Evolutionary conservation across 164 flowering plant species (phyloP).

Genomic region (Malania oleifera): DNA sequence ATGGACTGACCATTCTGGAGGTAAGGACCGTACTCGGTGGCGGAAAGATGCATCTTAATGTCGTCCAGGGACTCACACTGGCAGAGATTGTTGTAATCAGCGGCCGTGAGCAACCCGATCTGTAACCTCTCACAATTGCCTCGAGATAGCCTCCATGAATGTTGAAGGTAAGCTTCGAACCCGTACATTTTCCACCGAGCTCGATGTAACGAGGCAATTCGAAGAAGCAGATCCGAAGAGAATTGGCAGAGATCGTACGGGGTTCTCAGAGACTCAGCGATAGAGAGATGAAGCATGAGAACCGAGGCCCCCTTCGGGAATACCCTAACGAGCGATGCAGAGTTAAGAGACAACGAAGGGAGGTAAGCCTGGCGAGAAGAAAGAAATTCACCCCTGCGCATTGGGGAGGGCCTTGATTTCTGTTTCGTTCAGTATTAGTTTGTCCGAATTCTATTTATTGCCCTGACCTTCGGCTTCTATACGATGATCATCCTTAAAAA

Average conservation of each 20-base stretch:
- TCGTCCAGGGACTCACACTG: slow-evolving; percentile 98
- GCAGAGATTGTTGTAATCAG: slow-evolving; percentile 96
- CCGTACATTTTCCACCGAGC: slow-evolving; percentile 92
- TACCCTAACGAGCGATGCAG: not conserved
- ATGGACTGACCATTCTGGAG: slow-evolving; percentile 71
- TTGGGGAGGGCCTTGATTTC: not conserved
- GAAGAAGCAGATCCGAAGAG: not conserved
- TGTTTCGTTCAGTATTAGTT: not conserved
- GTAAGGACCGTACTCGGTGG: slow-evolving; percentile 90
- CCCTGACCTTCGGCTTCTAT: not conserved
- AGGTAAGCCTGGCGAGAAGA: not conserved
- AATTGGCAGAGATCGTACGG: not conserved
- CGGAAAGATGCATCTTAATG: slow-evolving; percentile 96
- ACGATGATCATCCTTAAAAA: too few species aligned
- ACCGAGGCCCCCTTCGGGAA: not conserved
- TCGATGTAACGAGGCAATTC: too few species aligned
- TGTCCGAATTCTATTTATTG: not conserved
- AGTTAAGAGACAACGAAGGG: not conserved
- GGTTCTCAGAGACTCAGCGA: not conserved
- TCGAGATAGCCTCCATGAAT: slow-evolving; percentile 90
- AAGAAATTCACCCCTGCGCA: not conserved
- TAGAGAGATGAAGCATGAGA: not conserved
- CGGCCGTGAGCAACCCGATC: slow-evolving; percentile 87
- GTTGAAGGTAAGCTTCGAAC: slow-evolving; percentile 97
- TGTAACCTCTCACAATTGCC: slow-evolving; percentile 90